Evolutionary conservation across 176 grass and related monocot species (phyloP).

Genomic region (Carex myosuroides): DNA sequence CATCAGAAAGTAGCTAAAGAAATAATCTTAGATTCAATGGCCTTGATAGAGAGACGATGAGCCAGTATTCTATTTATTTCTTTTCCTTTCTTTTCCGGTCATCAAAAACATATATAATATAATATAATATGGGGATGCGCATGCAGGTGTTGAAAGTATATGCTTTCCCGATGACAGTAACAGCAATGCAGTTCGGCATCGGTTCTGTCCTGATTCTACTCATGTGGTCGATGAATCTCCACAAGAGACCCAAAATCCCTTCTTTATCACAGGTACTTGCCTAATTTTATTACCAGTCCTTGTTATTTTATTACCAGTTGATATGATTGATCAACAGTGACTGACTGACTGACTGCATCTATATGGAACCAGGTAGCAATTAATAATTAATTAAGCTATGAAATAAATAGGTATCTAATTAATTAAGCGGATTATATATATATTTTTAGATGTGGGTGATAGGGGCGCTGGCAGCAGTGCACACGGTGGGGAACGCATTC

Average conservation of each 20-base stretch:
- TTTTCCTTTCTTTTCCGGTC: neutral
- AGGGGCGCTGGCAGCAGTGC: conserved; percentile 61
- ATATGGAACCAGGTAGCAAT: neutral
- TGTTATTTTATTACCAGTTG: neutral
- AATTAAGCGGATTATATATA: neutral
- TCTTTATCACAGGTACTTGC: conserved; percentile 49
- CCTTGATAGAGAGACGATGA: too few species aligned
- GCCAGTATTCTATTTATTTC: neutral
- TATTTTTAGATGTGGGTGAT: conserved; percentile 53
- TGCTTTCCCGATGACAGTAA: conserved; percentile 79
- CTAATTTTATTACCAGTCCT: too few species aligned
- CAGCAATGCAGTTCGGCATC: conserved; percentile 67
- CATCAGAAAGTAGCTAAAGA: too few species aligned
- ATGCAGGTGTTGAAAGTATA: conserved; percentile 72
- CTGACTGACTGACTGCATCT: too few species aligned
- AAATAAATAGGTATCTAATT: neutral
- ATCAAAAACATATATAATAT: neutral
- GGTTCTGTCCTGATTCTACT: conserved; percentile 70
- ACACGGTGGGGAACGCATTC: conserved; percentile 68
- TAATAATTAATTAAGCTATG: neutral
- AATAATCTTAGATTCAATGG: too few species aligned
- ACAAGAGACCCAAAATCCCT: conserved; percentile 64
- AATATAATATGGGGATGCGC: neutral
- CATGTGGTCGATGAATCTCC: conserved; percentile 80
- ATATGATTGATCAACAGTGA: neutral